phyloP scores from a whole-genome alignment of 352 stramenopile genomes.

The Halophytophthora polymorphica region DNA sequence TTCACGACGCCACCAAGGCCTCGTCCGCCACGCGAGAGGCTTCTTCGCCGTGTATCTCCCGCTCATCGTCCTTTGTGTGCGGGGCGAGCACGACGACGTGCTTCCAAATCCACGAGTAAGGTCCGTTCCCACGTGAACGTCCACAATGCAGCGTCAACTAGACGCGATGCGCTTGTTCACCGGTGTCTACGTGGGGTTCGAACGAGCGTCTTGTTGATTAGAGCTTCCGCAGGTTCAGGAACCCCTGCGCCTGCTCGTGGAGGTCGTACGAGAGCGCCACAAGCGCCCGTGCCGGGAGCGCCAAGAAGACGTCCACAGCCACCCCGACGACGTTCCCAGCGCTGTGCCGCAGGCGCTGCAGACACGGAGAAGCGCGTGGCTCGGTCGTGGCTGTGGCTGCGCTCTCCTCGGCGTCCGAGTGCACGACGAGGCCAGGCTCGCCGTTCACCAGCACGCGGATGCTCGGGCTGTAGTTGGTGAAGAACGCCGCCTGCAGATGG shows the following conservation, averaged over 20 bases:
- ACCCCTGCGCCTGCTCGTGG: slow-evolving; percentile 64
- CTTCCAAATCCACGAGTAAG: not conserved
- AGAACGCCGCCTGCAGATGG: slow-evolving; percentile 69
- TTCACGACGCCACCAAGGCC: slow-evolving; percentile 11
- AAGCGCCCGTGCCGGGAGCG: slow-evolving; percentile 43
- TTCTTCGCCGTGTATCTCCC: slow-evolving; percentile 11
- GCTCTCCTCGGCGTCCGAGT: too few species aligned
- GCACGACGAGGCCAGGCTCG: slow-evolving; percentile 37
- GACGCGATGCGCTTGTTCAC: too few species aligned
- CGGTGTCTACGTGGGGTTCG: too few species aligned
- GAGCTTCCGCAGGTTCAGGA: slow-evolving; percentile 72
- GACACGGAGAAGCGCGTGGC: slow-evolving; percentile 5
- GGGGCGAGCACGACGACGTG: not conserved
- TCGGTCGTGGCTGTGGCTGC: slow-evolving; percentile 1
- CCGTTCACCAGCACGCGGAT: slow-evolving; percentile 64
- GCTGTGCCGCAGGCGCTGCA: slow-evolving; percentile 47
- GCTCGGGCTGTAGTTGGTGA: slow-evolving; percentile 49
- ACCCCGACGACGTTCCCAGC: slow-evolving; percentile 54
- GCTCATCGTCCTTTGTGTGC: slow-evolving; percentile 7
- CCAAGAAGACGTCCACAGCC: slow-evolving; percentile 52
- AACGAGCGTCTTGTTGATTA: too few species aligned
- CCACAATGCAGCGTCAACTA: too few species aligned
- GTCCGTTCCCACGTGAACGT: too few species aligned
- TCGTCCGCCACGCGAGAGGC: slow-evolving; percentile 23
- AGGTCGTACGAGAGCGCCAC: slow-evolving; percentile 62